Conservation (phyloP, 2,329 filamentous ascomycete species). For the Aspergillus versicolor region DNA sequence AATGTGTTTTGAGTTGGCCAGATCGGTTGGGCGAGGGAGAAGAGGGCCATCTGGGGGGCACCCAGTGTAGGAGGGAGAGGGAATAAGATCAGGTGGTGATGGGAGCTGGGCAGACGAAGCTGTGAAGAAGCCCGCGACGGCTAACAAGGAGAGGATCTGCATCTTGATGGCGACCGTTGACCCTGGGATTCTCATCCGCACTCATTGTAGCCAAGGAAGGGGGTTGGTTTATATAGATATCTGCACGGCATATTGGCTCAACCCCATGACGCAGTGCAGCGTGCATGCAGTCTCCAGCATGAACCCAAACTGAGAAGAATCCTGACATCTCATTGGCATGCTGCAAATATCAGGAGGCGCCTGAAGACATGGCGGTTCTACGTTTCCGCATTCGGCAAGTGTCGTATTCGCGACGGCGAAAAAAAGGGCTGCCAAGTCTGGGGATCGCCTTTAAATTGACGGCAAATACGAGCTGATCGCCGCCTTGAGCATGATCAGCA, state of each 20-base stretch:
- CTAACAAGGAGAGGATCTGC: not conserved
- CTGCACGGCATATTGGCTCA: not conserved
- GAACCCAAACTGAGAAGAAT: too few species aligned
- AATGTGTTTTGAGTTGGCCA: conserved; percentile 28
- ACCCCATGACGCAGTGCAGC: not conserved
- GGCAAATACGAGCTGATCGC: not conserved
- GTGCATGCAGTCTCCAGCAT: not conserved
- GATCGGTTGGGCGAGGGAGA: conserved; percentile 33
- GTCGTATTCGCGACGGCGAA: conserved; percentile 2
- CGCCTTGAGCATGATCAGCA: not conserved
- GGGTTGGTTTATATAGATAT: not conserved
- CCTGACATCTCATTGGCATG: not conserved
- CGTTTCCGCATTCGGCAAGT: not conserved
- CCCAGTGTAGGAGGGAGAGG: conserved; percentile 13
- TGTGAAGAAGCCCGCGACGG: not conserved
- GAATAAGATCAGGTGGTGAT: conserved; percentile 7
- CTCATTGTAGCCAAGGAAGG: not conserved
- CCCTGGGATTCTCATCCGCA: too few species aligned
- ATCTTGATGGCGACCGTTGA: not conserved
- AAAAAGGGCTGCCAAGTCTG: not conserved
- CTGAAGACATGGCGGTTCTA: not conserved
- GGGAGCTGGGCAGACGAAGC: conserved; percentile 8
- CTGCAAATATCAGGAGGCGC: not conserved
- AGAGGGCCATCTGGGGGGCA: conserved; percentile 25
- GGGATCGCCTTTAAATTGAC: not conserved